Evolutionary conservation across 306 rosid genomes (phyloP).

Genomic region (Alnus glutinosa): DNA sequence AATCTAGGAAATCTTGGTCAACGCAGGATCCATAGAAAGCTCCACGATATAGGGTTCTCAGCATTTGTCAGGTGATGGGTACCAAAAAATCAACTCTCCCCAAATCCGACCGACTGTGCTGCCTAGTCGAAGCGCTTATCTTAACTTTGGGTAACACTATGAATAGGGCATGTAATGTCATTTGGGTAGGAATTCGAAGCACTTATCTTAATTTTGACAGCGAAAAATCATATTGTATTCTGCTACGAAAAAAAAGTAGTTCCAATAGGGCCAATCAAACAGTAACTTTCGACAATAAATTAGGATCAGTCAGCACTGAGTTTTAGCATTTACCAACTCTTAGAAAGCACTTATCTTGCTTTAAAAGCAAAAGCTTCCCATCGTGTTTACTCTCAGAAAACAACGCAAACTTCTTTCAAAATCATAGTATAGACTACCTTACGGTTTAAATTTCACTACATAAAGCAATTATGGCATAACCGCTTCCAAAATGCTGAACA

Average conservation of each 20-base stretch:
- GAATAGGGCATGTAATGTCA: background rate
- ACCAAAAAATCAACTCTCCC: too few species aligned
- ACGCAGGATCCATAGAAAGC: too few species aligned
- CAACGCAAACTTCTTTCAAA: background rate
- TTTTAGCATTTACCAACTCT: background rate
- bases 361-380: background rate
- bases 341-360: background rate
- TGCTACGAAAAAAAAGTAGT: background rate
- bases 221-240: background rate
- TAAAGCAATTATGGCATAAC: background rate
- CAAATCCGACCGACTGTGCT: too few species aligned
- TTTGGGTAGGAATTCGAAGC: background rate
- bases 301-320: background rate
- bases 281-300: background rate
- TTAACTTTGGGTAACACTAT: background rate
- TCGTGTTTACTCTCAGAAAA: background rate
- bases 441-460: background rate
- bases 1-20: too few species aligned
- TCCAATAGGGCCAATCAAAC: background rate
- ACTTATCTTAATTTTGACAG: background rate
- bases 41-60: too few species aligned
- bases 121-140: too few species aligned
- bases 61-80: too few species aligned
- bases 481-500: background rate
- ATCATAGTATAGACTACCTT: background rate